Evolutionary conservation across 345 rosid species (phyloP).

Genomic region (Turritis glabra): DNA sequence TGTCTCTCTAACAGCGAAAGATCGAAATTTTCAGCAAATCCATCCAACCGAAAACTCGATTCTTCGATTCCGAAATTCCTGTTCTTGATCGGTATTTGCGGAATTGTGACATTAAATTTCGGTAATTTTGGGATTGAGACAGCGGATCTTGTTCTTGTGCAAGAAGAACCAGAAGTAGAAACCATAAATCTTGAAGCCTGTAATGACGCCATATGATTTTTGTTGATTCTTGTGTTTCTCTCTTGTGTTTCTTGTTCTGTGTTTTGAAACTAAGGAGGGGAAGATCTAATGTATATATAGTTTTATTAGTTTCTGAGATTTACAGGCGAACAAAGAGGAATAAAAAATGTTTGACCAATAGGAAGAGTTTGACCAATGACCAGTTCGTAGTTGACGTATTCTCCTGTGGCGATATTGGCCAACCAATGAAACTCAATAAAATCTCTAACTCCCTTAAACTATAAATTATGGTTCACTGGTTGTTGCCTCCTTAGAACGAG

Average conservation of each 20-base stretch:
- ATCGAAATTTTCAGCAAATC: neutral
- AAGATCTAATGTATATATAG: conserved; percentile 6
- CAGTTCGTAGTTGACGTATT: conserved; percentile 9
- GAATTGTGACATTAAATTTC: conserved; percentile 23
- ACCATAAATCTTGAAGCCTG: conserved; percentile 39
- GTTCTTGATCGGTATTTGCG: conserved; percentile 13
- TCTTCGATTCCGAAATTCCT: neutral
- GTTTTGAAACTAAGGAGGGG: neutral
- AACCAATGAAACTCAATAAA: too few species aligned
- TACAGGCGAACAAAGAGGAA: neutral
- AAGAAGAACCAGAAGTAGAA: conserved; percentile 31
- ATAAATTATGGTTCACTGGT: neutral
- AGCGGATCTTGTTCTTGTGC: conserved; percentile 35
- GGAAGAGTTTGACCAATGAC: conserved; percentile 6
- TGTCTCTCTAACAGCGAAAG: neutral
- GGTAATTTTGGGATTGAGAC: conserved; percentile 47
- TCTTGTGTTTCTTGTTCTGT: neutral
- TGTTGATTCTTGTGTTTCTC: neutral
- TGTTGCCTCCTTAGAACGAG: conserved; percentile 12
- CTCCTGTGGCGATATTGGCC: conserved; percentile 12
- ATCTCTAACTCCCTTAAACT: neutral
- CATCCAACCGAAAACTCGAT: conserved; percentile 7
- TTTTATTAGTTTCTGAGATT: neutral
- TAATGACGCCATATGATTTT: conserved; percentile 40
- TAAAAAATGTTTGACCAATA: conserved; percentile 21